Base-by-base conservation (phyloP, 176 grass and related monocot species). In the Oryza officinalis region DNA sequence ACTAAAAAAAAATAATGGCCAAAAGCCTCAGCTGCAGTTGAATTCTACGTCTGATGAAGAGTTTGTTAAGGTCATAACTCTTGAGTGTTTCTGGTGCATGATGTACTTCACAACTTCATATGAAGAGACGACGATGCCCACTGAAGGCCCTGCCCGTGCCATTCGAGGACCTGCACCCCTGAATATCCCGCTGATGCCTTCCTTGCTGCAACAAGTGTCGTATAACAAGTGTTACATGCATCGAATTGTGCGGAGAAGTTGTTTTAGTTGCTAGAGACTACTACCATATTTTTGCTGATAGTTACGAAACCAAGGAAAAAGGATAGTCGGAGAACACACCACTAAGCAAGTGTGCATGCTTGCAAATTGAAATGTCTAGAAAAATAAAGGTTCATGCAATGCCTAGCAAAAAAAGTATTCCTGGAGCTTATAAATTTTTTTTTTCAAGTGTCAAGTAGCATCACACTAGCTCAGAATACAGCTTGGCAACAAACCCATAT, bases 51-150 rank as follows among this genome's bases (percentile, higher is more conserved):
- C 26, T 9, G 60, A 72, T 8, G 61, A 72, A 18, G 18, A 27
- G 30, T 43, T 38, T 49, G 2, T 43, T 52, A 49, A 23, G 26
- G 22, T 87, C 57, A 87, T 26, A 72, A 57, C 1, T 79, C 82
- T 64, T 64, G 81, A 31, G 6, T 83, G 95, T 74, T 89, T 94
- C 82, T 65, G 63, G 69, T 93, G 90, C 23, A 98, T 84, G 67
- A 93, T 74, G 72, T 93, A 77, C 77, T 98, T 98, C 63, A 93
- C 87, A 49, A 95, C 90, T 90, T 98, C 92, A 30, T 95, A 98
- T 11, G 90, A 93, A 2, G 95, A 98, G 41, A 95, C 79, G 11
- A 98, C 92, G 67, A 98, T 98, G 63, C 93, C 96, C 67, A 98
- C 96, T 4, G 96, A 98, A 45, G 96, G 91, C 3, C 96, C 96